Evolutionary conservation across 108 stramenopile species (phyloP).

Genomic region (Aurantiochytrium sp.): DNA sequence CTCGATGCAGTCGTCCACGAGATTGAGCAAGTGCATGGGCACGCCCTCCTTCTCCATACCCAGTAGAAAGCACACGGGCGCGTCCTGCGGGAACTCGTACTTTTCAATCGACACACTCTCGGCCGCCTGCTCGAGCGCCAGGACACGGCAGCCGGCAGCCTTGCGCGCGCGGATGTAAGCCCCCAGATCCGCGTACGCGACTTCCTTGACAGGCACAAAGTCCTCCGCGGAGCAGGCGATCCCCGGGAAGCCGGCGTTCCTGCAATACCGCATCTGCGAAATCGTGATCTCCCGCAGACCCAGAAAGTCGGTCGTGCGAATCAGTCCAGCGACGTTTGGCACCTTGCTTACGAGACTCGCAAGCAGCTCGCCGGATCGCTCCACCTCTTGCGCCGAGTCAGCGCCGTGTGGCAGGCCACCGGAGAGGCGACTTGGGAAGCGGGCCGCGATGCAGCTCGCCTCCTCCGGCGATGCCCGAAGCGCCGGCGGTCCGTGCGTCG

Average conservation of each 20-base stretch:
- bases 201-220: not conserved
- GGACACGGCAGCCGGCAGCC: constrained; percentile 68
- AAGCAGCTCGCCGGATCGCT: not conserved
- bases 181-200: not conserved
- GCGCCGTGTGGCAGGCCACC: not conserved
- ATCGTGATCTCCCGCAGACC: not conserved
- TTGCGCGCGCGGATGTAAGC: constrained; percentile 53
- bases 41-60: constrained; percentile 92
- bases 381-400: too few relatives aligned
- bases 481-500: not conserved
- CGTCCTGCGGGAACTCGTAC: constrained; percentile 61
- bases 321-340: not conserved
- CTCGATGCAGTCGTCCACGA: constrained; percentile 86
- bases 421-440: not conserved
- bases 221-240: constrained; percentile 1
- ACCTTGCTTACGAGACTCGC: constrained; percentile 21
- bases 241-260: not conserved
- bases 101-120: constrained; percentile 63
- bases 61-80: constrained; percentile 69
- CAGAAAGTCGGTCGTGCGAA: not conserved
- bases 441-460: not conserved
- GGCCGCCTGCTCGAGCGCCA: constrained; percentile 79
- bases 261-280: not conserved
- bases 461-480: too few relatives aligned
- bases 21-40: constrained; percentile 75